Percentiles rank a stretch among this genome's conserved stretches.
These are phyloP conservation scores for Melaleuca alternifolia DNA, from an alignment of 345 rosid species.

Conservation along the genomic window DNA sequence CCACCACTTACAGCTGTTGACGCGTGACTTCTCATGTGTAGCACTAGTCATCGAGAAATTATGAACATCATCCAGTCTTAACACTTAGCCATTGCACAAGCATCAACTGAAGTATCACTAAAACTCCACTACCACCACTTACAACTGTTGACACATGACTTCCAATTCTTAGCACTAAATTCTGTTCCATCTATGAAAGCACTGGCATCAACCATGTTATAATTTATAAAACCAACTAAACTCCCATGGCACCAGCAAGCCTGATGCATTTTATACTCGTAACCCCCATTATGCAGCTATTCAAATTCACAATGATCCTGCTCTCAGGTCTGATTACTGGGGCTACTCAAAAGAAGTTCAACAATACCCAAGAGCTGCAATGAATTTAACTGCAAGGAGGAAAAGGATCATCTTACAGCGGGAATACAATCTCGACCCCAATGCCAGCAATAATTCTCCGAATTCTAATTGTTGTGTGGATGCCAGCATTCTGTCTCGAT, in stretches of 20 bases:
- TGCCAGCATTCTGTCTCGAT: constrained; percentile 79
- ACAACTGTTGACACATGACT: neutral
- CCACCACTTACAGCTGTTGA: neutral
- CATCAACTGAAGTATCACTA: neutral
- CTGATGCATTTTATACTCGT: neutral
- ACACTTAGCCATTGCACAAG: neutral
- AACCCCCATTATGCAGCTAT: neutral
- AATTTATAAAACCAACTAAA: neutral
- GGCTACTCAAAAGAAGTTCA: neutral
- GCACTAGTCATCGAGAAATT: neutral
- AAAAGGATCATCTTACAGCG: constrained; percentile 12
- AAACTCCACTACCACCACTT: neutral
- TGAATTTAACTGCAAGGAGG: neutral
- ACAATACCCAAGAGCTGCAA: neutral
- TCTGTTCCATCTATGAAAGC: neutral
- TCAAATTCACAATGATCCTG: neutral
- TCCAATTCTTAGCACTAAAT: neutral
- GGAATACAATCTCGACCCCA: constrained; percentile 74
- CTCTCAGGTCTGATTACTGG: neutral
- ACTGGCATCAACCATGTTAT: neutral
- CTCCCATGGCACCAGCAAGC: neutral
- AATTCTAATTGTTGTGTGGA: constrained; percentile 76
- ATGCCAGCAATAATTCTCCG: constrained; percentile 79
- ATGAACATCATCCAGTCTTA: neutral
- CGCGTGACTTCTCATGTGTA: neutral